phyloP scores from a whole-genome alignment of 116 monocot genomes.

The Papilionanthe hybrid region DNA sequence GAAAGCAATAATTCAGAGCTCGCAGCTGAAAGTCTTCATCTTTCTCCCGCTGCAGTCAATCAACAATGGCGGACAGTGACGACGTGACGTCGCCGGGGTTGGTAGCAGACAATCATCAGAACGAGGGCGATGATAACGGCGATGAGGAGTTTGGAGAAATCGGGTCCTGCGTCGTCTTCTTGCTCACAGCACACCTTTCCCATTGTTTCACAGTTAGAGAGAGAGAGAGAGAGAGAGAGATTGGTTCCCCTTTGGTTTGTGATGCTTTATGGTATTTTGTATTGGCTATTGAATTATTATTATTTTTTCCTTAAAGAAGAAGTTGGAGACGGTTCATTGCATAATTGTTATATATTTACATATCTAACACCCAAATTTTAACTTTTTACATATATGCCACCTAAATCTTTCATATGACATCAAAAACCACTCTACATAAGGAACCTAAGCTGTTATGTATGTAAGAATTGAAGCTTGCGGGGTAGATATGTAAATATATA shows the following conservation, averaged over 20 bases:
- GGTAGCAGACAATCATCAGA: constrained; percentile 11
- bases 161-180: neutral
- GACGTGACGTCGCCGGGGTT: constrained; percentile 4
- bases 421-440: too few relatives aligned
- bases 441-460: too few relatives aligned
- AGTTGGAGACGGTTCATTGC: too few relatives aligned
- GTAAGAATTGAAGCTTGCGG: too few relatives aligned
- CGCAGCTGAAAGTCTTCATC: neutral
- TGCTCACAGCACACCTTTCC: constrained; percentile 14
- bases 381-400: too few relatives aligned
- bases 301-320: too few relatives aligned
- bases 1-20: neutral
- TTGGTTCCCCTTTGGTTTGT: neutral
- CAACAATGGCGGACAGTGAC: constrained; percentile 4
- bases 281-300: too few relatives aligned
- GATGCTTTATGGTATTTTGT: neutral
- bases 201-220: constrained; percentile 1
- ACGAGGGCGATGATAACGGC: constrained; percentile 2
- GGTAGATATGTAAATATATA: too few relatives aligned
- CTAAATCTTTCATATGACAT: too few relatives aligned
- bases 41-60: neutral
- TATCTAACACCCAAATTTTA: too few relatives aligned
- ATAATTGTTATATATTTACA: too few relatives aligned
- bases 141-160: constrained; percentile 9
- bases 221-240: neutral